phyloP scores from a whole-genome alignment of 345 rosid genomes.

The Aethionema arabicum region DNA sequence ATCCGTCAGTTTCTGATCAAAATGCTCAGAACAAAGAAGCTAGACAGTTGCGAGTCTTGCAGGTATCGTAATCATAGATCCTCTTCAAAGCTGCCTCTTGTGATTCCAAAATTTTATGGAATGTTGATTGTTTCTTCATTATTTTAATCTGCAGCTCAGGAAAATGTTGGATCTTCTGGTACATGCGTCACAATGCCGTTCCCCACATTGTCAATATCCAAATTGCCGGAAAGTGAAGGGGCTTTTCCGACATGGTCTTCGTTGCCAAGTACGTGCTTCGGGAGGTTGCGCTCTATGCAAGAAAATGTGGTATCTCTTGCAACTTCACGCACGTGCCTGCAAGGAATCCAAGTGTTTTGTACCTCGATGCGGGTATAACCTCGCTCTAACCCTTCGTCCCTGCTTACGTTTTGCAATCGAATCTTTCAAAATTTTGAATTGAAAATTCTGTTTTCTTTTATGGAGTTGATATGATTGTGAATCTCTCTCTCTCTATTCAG shows the following conservation, averaged over 20 bases:
- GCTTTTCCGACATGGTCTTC: constrained; percentile 90
- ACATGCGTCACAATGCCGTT: constrained; percentile 93
- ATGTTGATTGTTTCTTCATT: constrained; percentile 17
- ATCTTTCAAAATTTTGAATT: neutral
- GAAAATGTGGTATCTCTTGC: constrained; percentile 99
- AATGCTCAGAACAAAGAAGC: constrained; percentile 99
- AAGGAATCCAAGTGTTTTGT: constrained; percentile 92
- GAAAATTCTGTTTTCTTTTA: neutral
- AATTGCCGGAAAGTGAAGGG: constrained; percentile 98
- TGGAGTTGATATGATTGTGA: constrained; percentile 20
- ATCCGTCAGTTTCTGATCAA: constrained; percentile 82
- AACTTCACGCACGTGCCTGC: constrained; percentile 98
- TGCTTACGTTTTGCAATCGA: constrained; percentile 12
- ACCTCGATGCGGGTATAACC: constrained; percentile 89
- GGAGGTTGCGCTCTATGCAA: constrained; percentile 95
- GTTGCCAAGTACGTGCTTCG: constrained; percentile 84
- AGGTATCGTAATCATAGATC: constrained; percentile 44
- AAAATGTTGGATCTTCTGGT: constrained; percentile 99
- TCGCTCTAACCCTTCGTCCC: neutral
- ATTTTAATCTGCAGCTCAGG: constrained; percentile 66
- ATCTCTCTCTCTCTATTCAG: constrained; percentile 44
- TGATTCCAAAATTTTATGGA: constrained; percentile 17
- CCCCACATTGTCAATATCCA: constrained; percentile 81
- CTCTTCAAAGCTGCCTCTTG: constrained; percentile 1
- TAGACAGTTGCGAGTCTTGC: constrained; percentile 78